Evolutionary conservation across 495 filamentous ascomycete genomes (phyloP).

Genomic region (Aspergillus steynii): DNA sequence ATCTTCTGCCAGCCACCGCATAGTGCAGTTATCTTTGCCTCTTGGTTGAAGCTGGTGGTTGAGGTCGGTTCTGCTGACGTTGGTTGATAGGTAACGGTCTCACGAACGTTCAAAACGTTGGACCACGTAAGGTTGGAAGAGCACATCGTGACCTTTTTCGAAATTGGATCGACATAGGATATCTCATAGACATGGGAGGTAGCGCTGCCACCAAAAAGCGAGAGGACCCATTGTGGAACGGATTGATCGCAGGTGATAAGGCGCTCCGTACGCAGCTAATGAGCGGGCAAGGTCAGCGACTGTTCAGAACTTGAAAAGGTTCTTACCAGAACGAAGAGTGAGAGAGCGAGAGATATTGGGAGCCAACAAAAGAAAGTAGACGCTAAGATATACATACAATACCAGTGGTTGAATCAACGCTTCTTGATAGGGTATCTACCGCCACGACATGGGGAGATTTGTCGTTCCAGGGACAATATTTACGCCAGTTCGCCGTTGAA

Average conservation of each 20-base stretch:
- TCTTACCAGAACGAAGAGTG: constrained; percentile 4
- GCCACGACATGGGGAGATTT: constrained; percentile 90
- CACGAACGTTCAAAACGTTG: constrained; percentile 83
- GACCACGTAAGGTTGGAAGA: constrained; percentile 87
- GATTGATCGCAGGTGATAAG: constrained; percentile 93
- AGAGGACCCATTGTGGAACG: constrained; percentile 81
- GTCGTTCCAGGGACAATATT: constrained; percentile 98
- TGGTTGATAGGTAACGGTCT: constrained; percentile 84
- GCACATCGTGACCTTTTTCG: constrained; percentile 89
- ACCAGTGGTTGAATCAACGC: constrained; percentile 77
- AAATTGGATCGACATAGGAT: constrained; percentile 82
- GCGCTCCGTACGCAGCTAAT: constrained; percentile 85
- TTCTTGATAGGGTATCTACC: constrained; percentile 85
- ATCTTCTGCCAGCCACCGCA: constrained; percentile 96
- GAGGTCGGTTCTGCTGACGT: constrained; percentile 47
- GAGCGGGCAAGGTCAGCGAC: neutral
- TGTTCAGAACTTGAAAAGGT: neutral
- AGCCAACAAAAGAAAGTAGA: neutral
- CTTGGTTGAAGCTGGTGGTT: constrained; percentile 79
- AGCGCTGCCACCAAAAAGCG: constrained; percentile 68
- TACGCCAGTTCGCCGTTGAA: constrained; percentile 98
- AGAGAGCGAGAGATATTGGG: constrained; percentile 6
- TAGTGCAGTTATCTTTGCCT: constrained; percentile 87
- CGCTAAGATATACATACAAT: constrained; percentile 58
- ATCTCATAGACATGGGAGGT: constrained; percentile 90